phyloP scores from a whole-genome alignment of 1,139 yeast species.

The Sugiyamaella paludigena region DNA sequence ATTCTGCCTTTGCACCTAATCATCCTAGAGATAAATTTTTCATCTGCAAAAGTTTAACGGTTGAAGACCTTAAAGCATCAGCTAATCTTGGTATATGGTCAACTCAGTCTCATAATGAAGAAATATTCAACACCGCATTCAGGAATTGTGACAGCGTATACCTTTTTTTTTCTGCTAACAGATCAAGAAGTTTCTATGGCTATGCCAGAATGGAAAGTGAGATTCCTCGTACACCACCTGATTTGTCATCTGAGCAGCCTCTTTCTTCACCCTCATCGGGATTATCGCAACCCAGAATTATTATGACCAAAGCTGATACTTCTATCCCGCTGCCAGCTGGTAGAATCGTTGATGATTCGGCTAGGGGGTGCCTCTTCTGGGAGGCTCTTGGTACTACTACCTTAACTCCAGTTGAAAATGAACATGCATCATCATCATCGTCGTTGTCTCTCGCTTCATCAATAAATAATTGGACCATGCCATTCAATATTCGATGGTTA shows the following conservation, averaged over 20 bases:
- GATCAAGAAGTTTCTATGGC: constrained; percentile 42
- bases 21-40: constrained; percentile 34
- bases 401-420: constrained; percentile 17
- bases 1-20: not conserved
- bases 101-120: constrained; percentile 42
- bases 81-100: constrained; percentile 39
- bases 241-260: not conserved
- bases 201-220: constrained; percentile 40
- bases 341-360: constrained; percentile 40
- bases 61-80: constrained; percentile 39
- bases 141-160: constrained; percentile 36
- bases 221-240: constrained; percentile 18
- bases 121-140: constrained; percentile 39
- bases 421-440: not conserved
- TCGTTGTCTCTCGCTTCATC: constrained; percentile 2
- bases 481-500: constrained; percentile 40
- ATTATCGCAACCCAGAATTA: constrained; percentile 19
- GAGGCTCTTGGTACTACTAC: constrained; percentile 30
- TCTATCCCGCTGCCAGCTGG: constrained; percentile 38
- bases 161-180: constrained; percentile 43
- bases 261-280: constrained; percentile 3
- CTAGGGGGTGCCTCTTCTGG: constrained; percentile 43
- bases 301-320: constrained; percentile 26
- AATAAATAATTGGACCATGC: constrained; percentile 37
- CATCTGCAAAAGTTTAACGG: constrained; percentile 42